Conservation (phyloP, 177 flowering plant genomes). For the Tripterygium wilfordii region DNA sequence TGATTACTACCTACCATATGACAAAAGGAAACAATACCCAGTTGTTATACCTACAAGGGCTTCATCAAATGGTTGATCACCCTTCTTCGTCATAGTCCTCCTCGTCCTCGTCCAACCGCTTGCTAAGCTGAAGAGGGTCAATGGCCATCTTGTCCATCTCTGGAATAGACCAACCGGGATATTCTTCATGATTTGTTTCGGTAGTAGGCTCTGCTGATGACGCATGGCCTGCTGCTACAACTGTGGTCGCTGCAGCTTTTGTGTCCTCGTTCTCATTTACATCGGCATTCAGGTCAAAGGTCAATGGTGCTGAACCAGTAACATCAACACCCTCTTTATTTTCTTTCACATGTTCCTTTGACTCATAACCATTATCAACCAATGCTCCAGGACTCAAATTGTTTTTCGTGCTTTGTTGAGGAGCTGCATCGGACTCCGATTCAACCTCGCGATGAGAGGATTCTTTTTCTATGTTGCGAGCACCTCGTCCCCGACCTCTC, state of each 20-base stretch:
- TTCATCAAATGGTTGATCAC: too few species aligned
- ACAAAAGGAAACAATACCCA: too few species aligned
- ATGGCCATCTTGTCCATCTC: constrained; percentile 46
- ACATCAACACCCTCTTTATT: constrained; percentile 8
- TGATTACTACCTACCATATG: too few species aligned
- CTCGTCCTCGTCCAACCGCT: constrained; percentile 45
- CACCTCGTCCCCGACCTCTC: constrained; percentile 48
- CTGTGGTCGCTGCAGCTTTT: constrained; percentile 2
- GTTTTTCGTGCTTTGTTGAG: constrained; percentile 14
- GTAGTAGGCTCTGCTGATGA: constrained; percentile 10
- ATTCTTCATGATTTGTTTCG: constrained; percentile 34
- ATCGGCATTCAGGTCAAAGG: constrained; percentile 45
- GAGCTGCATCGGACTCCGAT: constrained; percentile 20
- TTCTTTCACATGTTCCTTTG: constrained; percentile 20
- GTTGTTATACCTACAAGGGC: too few species aligned
- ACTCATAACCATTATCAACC: constrained; percentile 11
- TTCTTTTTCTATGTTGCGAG: constrained; percentile 27
- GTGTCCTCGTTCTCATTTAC: constrained; percentile 22
- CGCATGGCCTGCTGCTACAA: not conserved
- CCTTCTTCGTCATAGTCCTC: constrained; percentile 58
- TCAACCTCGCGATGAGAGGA: constrained; percentile 25
- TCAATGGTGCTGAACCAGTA: constrained; percentile 15
- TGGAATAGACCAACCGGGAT: constrained; percentile 41
- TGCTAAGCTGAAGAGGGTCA: constrained; percentile 42
- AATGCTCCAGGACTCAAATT: constrained; percentile 1